Base-by-base conservation (phyloP, 805 yeast species). In the Lachancea waltii region DNA sequence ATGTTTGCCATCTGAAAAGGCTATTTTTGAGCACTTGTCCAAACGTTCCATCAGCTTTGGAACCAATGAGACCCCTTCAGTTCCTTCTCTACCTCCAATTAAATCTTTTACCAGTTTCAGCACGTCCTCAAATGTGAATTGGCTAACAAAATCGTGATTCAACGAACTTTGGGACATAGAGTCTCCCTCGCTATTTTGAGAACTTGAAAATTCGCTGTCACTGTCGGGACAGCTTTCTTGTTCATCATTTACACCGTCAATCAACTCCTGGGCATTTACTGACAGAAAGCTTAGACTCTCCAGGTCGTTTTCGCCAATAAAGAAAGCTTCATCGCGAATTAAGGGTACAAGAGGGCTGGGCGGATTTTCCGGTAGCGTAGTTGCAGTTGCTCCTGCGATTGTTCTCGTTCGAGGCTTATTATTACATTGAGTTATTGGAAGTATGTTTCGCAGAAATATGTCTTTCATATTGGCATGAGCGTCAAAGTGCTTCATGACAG, bases 81-180 rank as follows among this genome's bases (percentile, higher is more conserved):
- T 22, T 5, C 14, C 21, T 14, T 24, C 22, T 11, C 27, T 29
- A 21, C 36, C 36, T 18, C 33, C 22, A 4, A 37, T 25, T 11
- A 32, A 31, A 17, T 37, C 35, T 3, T 32, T 31, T 16, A 37
- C 16, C 36, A 37, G 10, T 14, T 37, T 31, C 28, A 37, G 16
- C 4, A 37, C 36, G 22, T 37, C 41, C 23, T 37, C 41, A 16
- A 37, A 37, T 7, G 41, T 31, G 28, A 37, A 37, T 15, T 37
- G 31, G 3, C 33, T n/a, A 3, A 37, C 19, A 25, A 37, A 37
- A 6, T 37, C 36, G 14, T 26, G 10, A 18, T 25, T 21, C 8
- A 37, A 22, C 4, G 30, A 7, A 24, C 29, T 4, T 13, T 28
- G 19, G 7, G 30, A 21, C 3, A 21, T 5, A 10, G 26, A 19